Evolutionary conservation across 176 grass and related monocot species (phyloP), one percentile per base, ranked within the genome.

Genomic region (Saccharum officinarum): DNA sequence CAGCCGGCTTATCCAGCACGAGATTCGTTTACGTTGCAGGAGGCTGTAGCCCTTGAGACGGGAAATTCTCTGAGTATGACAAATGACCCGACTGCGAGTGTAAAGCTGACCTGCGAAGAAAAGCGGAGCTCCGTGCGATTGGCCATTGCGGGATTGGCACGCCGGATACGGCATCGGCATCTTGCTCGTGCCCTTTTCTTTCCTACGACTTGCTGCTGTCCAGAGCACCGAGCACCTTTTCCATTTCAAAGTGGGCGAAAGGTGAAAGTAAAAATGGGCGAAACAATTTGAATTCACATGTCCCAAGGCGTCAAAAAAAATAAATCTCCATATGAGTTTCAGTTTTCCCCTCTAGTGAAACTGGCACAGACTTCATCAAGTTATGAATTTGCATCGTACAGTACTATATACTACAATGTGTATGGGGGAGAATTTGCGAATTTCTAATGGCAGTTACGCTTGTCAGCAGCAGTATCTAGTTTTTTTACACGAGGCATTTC

Each of bases 251-350:
- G 76, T 40, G 78, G 2, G 5, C 1, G 14, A 76, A 75, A 82
- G 22, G 46, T 28, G 18, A 59, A 81, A 55, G 70, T 1, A 18
- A 54, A 54, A 45, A 87, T 70, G 86, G 86, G 49, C 49, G n/a
- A 77, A 82, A 77, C 3, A 36, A 34, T 61, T 82, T 87, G 79
- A 76, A 87, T 68, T 57, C 78, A 16, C 5, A 33, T n/a, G 9
- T 28, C 3, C 52, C 36, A 14, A 28, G 6, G 41, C 70, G 39
- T 46, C 10, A 7, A 57, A 59, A 61, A 16, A 49, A 15, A 60
- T n/a, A 60, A 23, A 10, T 0, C 22, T 60, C 8, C 55, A 1
- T n/a, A 17, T 59, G 55, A 46, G 11, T 14, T 46, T 10, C 45
- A 14, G 11, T 46, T 46, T 46, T 46, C 14, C 45, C 45, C 3